Evolutionary conservation across 345 rosid species (phyloP).

Genomic region (Eucalyptus sp.): DNA sequence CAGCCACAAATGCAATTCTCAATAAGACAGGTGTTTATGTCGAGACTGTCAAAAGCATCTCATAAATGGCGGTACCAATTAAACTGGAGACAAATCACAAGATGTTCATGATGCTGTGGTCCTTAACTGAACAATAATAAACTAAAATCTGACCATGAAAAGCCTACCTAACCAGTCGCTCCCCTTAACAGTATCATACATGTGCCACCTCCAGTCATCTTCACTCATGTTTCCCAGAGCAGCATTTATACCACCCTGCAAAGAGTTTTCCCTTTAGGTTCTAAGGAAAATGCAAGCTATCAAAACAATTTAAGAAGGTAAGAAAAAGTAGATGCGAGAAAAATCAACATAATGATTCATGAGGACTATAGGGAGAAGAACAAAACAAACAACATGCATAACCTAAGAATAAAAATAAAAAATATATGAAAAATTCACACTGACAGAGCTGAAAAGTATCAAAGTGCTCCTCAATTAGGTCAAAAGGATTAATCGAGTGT

Average conservation of each 20-base stretch:
- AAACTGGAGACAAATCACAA: not conserved
- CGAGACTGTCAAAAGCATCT: not conserved
- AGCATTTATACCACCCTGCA: constrained; percentile 98
- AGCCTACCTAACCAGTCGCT: constrained; percentile 94
- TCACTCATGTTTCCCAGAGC: constrained; percentile 96
- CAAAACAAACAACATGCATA: not conserved
- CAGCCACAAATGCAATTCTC: not conserved
- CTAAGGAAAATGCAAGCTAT: not conserved
- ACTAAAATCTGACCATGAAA: not conserved
- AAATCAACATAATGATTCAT: not conserved
- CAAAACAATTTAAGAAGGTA: not conserved
- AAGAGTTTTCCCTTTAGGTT: not conserved
- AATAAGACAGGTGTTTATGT: not conserved
- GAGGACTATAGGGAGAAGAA: not conserved
- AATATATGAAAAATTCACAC: not conserved
- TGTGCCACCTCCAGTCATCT: constrained; percentile 99
- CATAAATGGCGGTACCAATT: not conserved
- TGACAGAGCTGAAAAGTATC: not conserved
- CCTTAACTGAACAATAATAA: not conserved
- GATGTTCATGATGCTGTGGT: not conserved
- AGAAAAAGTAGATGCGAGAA: not conserved
- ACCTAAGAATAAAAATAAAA: not conserved
- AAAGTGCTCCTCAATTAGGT: not conserved
- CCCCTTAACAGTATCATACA: constrained; percentile 99
- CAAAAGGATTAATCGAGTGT: not conserved